Evolutionary conservation across 768 basidiomycete species (phyloP).

Genomic region (Podaxis sp.): DNA sequence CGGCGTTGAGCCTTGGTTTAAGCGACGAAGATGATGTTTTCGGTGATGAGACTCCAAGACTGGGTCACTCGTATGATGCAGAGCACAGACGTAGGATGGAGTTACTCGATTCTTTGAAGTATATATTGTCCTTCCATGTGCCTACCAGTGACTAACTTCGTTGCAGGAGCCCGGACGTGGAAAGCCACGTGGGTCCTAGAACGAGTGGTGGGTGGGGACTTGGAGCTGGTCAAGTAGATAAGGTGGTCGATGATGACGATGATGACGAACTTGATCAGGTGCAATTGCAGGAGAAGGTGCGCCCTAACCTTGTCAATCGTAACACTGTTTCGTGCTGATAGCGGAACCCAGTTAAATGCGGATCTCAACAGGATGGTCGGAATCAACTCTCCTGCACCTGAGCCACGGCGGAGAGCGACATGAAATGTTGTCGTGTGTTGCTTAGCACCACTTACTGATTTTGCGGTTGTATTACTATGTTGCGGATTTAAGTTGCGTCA

Average conservation of each 20-base stretch:
- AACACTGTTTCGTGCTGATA: neutral
- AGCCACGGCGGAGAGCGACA: slow-evolving; percentile 30
- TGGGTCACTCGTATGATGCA: slow-evolving; percentile 26
- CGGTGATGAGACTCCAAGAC: slow-evolving; percentile 57
- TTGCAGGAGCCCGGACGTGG: slow-evolving; percentile 54
- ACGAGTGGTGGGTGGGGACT: slow-evolving; percentile 78
- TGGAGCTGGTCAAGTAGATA: slow-evolving; percentile 57
- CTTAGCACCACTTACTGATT: neutral
- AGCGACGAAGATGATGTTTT: slow-evolving; percentile 40
- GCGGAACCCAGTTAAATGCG: slow-evolving; percentile 33
- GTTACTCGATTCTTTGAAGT: slow-evolving; percentile 57
- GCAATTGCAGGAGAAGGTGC: slow-evolving; percentile 55
- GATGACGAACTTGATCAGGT: slow-evolving; percentile 72
- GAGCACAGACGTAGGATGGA: slow-evolving; percentile 38
- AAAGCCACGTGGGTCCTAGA: slow-evolving; percentile 31
- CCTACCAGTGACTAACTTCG: neutral
- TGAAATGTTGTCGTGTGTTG: slow-evolving; percentile 12
- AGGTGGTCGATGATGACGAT: slow-evolving; percentile 56
- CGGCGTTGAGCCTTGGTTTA: slow-evolving; percentile 29
- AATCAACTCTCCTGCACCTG: slow-evolving; percentile 38
- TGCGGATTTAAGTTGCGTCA: neutral
- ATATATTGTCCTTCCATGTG: slow-evolving; percentile 10
- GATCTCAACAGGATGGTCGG: slow-evolving; percentile 61
- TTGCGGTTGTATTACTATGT: neutral
- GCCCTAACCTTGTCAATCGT: neutral